Conservation (phyloP, 73 alveolate species). For the Paramecium caudatum region DNA sequence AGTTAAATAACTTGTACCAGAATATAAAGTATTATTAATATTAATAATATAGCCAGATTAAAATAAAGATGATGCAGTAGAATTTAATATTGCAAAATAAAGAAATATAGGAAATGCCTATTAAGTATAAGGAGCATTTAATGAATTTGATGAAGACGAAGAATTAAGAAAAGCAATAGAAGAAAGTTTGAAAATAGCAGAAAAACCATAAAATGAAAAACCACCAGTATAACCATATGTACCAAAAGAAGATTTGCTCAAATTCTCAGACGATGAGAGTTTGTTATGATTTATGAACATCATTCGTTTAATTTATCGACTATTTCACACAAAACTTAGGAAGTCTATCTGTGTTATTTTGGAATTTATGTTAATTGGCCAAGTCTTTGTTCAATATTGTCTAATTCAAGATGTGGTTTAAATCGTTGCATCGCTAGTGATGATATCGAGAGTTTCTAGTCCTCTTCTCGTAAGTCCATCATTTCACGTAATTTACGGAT, state of each 20-base stretch:
- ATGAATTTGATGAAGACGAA: constrained; percentile 64
- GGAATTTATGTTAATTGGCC: constrained; percentile 38
- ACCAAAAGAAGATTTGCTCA: constrained; percentile 17
- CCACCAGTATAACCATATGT: constrained; percentile 50
- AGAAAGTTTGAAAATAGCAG: constrained; percentile 25
- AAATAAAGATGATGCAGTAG: not conserved
- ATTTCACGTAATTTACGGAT: not conserved
- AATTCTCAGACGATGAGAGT: constrained; percentile 66
- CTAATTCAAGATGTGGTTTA: constrained; percentile 53
- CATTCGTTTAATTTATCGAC: constrained; percentile 40
- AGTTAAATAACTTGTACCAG: constrained; percentile 73
- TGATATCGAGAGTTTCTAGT: not conserved
- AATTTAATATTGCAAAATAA: not conserved
- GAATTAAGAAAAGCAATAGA: constrained; percentile 53
- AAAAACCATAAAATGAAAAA: constrained; percentile 22
- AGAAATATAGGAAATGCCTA: constrained; percentile 6
- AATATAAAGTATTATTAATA: constrained; percentile 13
- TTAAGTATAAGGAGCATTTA: constrained; percentile 41
- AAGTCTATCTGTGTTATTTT: constrained; percentile 47
- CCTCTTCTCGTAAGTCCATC: constrained; percentile 5
- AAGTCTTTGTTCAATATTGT: constrained; percentile 38
- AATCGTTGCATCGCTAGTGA: constrained; percentile 3
- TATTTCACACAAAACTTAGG: constrained; percentile 53
- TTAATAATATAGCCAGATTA: not conserved
- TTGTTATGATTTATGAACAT: constrained; percentile 53